These are phyloP conservation scores for Xylariaceae sp. DNA, from an alignment of 2,329 filamentous ascomycete species.

Conservation along the genomic window DNA sequence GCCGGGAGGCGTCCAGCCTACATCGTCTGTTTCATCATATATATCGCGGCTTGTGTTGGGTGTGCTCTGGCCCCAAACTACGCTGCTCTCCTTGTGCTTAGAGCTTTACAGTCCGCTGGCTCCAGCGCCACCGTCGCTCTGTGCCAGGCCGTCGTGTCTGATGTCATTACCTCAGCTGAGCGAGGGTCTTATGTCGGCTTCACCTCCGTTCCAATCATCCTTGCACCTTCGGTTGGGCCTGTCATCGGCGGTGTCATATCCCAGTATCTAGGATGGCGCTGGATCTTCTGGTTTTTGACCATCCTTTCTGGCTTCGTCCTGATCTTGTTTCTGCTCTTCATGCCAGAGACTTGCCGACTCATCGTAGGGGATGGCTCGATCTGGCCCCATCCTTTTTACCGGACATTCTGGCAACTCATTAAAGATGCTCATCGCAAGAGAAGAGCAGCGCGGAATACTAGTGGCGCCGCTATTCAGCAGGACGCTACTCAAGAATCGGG, in stretches of 20 bases:
- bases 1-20: conserved; percentile 56
- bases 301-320: conserved; percentile 47
- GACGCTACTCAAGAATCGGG: conserved; percentile 24
- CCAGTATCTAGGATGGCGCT: conserved; percentile 57
- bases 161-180: conserved; percentile 62
- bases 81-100: conserved; percentile 53
- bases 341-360: conserved; percentile 53
- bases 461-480: conserved; percentile 17
- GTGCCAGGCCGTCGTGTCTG: conserved; percentile 59
- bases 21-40: conserved; percentile 54
- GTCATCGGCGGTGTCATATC: conserved; percentile 60
- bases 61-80: conserved; percentile 54
- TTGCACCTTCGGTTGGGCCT: conserved; percentile 52
- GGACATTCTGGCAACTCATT: conserved; percentile 40
- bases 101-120: conserved; percentile 59
- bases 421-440: conserved; percentile 32
- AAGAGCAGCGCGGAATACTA: not conserved
- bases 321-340: conserved; percentile 48
- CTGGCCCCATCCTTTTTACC: conserved; percentile 41
- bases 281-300: conserved; percentile 60
- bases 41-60: conserved; percentile 53
- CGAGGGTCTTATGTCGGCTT: conserved; percentile 61
- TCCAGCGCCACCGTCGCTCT: conserved; percentile 63
- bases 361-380: conserved; percentile 56
- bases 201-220: conserved; percentile 50